Base-by-base conservation (phyloP, 805 yeast genomes). In the Candida ipomoeae region DNA sequence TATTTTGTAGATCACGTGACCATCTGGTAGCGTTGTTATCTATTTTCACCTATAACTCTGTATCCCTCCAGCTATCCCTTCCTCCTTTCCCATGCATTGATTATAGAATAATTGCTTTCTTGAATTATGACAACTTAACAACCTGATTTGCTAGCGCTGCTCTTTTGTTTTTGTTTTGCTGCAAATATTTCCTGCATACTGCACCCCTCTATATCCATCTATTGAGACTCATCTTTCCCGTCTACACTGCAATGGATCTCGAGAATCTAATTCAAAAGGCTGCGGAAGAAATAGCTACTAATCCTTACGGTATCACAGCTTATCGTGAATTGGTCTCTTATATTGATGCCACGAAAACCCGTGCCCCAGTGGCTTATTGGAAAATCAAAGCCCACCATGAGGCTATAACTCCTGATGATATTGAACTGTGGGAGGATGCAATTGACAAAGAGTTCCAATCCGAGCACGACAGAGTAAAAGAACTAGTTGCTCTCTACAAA, bases 391-490 rank as follows among this genome's bases (percentile, higher is more conserved):
- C 41, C 31, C 29, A 29, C 17, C 47, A 38, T 21, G 44, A 38
- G 26, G 37, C 53, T 3, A 41, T 55, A 14, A 33, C 40, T 2
- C 37, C 44, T 10, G 26, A 40, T 3, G 57, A 54, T 20, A 11
- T 49, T 10, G 31, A 36, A n/a, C n/a, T 39, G 13, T 54, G 55
- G 57, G 47, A 48, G 31, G 8, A 34, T n/a, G 46, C 48, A 5
- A 44, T 51, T 18, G 48, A 48, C 2, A 36, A 37, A 6, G 52
- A 44, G 17, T 41, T 26, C 7, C 3, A 18, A 3, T 46, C 36
- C 11, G 42, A 39, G 17, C 5, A 6, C 13, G 40, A 23, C 8
- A 15, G 13, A 4, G 10, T 23, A 5, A 36, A 4, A 11, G 39
- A 44, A 18, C 48, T 37, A n/a, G 15, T 7, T 11, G 17, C 10